Evolutionary conservation across 371 early-diverging fungal species (phyloP), one percentile per base, ranked within the genome.

Genomic region (Lichtheimia ornata): DNA sequence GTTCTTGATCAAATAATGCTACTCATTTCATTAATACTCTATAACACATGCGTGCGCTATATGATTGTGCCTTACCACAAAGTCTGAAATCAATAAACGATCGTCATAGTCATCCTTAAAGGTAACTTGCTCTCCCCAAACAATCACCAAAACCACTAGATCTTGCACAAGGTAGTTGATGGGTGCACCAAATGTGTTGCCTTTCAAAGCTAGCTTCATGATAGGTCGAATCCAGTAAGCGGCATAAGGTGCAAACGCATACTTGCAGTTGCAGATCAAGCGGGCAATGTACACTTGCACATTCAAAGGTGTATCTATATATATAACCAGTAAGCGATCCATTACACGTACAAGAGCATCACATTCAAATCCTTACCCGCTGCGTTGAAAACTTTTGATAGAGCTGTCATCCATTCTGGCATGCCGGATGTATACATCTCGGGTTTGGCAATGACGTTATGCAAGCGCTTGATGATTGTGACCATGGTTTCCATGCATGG

Each of bases 81-180:
- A 80, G 11, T 53, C 56, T 35, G 69, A 69, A 13, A 83, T 50
- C 6, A 73, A 61, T 6, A 65, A 64, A 17, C 71, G 71, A 49
- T 84, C 84, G 0, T 82, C 72, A 30, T 69, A 67, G 6, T 62
- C 50, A 20, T 68, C 47, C 6, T 62, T 18, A 25, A 72, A 62
- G 11, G 67, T 63, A 14, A 72, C 67, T 1, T 67, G 59, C 43
- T 63, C 65, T 2, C 79, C 83, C 91, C 91, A 91, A 5, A 76
- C 70, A 24, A 86, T 70, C 30, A 89, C 56, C 1, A 87, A 53
- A 0, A 84, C 68, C 49, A 85, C 83, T 2, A 88, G 30, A 63
- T 87, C 87, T 84, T 86, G 88, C 18, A 88, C 81, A 65, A 86
- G 82, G 57, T 88, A 89, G 53, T 88, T 90, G 67, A 90, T 77